These are phyloP conservation scores for Inga laurina DNA, from an alignment of 306 rosid genomes.

Conservation along the genomic window DNA sequence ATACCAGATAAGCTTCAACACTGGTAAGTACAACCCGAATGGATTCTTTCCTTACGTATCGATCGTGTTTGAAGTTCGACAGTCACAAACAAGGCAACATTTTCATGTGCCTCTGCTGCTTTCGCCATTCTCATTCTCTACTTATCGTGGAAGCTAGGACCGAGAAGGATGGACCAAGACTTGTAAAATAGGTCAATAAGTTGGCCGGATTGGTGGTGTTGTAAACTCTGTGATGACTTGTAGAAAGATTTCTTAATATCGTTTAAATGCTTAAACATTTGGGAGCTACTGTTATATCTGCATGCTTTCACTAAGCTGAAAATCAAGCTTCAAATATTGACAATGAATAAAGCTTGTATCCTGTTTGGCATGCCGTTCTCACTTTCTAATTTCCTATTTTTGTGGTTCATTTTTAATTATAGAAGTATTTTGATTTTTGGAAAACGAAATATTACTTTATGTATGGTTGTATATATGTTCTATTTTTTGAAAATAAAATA, in stretches of 20 bases:
- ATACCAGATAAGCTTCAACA: conserved; percentile 85
- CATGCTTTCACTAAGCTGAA: neutral
- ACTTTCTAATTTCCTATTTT: neutral
- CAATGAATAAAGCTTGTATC: neutral
- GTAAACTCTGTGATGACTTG: neutral
- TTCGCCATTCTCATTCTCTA: conserved; percentile 82
- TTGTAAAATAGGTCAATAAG: neutral
- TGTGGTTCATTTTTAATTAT: neutral
- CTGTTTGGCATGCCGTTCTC: neutral
- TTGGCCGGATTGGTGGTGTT: neutral
- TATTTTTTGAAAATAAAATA: neutral
- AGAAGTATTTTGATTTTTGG: neutral
- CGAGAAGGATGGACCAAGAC: conserved; percentile 6
- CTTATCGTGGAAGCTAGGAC: conserved; percentile 91
- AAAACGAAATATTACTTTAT: neutral
- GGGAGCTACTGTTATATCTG: neutral
- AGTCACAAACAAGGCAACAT: conserved; percentile 74
- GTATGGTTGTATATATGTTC: too few relatives aligned
- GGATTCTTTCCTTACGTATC: conserved; percentile 90
- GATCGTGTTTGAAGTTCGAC: conserved; percentile 78
- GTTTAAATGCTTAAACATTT: neutral
- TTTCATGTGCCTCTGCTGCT: conserved; percentile 91
- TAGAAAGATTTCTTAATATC: neutral
- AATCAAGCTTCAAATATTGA: neutral
- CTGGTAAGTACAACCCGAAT: conserved; percentile 67